Base-by-base conservation (phyloP, 257 asterid genomes). In the Solanum bulbocastanum region DNA sequence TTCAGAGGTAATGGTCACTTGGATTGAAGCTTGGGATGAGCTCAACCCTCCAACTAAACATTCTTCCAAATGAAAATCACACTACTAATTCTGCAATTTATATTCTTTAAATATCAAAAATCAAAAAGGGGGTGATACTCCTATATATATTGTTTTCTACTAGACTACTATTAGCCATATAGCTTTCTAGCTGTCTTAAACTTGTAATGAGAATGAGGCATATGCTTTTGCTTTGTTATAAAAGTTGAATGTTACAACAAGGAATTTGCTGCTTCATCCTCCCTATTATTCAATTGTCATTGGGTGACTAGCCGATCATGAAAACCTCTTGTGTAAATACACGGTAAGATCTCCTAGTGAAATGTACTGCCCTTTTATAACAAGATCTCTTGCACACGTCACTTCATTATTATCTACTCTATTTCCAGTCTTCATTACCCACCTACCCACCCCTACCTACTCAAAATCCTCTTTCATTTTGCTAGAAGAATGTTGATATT, bases 21-120 rank as follows among this genome's bases (percentile, higher is more conserved):
- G 98, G 98, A 93, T 94, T 71, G 94, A 94, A 87, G 98, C 98
- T 78, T 94, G 98, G 98, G 98, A 96, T 62, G 94, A 94, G 49
- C 96, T 94, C 88, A 96, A 94, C 71, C 96, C 95, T 5, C 10
- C 93, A 1, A 6, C 91, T 2, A 87, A 89, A 74, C 88, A 86
- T 73, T 44, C 82, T 36, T 75, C 32, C 23, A 87, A 86, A 60
- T 87, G 86, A 88, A 33, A 20, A 68, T 13, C 33, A 10, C 33
- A 23, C 5, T 10, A 23, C 40, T 37, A 75, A 42, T 75, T 74
- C 13, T 69, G 73, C 25, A 72, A 10, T 20, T 73, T 73, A 2
- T 18, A 20, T 20, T 72, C 8, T 35, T 73, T 35, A 35, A 35
- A 33, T 73, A 35, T 73, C 23, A 23, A 36, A 73, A 74, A 74